phyloP scores from a whole-genome alignment of 352 stramenopile species.

The Vaucheria bursata region DNA sequence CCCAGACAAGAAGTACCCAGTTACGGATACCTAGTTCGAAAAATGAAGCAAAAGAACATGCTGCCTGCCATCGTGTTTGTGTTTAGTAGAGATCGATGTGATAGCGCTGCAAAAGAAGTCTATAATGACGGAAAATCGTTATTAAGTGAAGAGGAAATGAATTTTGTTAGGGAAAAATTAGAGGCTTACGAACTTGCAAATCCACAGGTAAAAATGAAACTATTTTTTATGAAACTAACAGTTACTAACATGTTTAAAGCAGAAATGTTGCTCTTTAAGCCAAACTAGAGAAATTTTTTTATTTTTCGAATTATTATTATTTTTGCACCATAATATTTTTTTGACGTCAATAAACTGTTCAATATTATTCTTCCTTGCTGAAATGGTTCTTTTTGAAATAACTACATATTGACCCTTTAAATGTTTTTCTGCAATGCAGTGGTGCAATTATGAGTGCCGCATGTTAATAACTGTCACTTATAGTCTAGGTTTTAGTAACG shows the following conservation, averaged over 20 bases:
- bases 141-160: slow-evolving; percentile 26
- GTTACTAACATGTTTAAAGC: not conserved
- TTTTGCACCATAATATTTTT: too few relatives aligned
- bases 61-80: slow-evolving; percentile 71
- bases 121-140: slow-evolving; percentile 16
- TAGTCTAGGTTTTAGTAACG: too few relatives aligned
- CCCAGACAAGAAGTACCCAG: slow-evolving; percentile 35
- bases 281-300: too few relatives aligned
- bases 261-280: too few relatives aligned
- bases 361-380: too few relatives aligned
- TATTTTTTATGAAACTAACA: slow-evolving; percentile 3
- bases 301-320: too few relatives aligned
- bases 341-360: too few relatives aligned
- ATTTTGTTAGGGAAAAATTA: slow-evolving; percentile 20
- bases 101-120: slow-evolving; percentile 57
- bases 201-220: slow-evolving; percentile 30
- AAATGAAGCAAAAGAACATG: slow-evolving; percentile 56
- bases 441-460: too few relatives aligned
- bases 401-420: too few relatives aligned
- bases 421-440: too few relatives aligned
- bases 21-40: slow-evolving; percentile 47
- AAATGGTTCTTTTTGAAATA: too few relatives aligned
- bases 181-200: slow-evolving; percentile 40
- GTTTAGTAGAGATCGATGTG: slow-evolving; percentile 62
- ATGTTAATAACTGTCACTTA: too few relatives aligned